phyloP scores from a whole-genome alignment of 2,329 filamentous ascomycete species.

The Rhexocercosporidium sp. region DNA sequence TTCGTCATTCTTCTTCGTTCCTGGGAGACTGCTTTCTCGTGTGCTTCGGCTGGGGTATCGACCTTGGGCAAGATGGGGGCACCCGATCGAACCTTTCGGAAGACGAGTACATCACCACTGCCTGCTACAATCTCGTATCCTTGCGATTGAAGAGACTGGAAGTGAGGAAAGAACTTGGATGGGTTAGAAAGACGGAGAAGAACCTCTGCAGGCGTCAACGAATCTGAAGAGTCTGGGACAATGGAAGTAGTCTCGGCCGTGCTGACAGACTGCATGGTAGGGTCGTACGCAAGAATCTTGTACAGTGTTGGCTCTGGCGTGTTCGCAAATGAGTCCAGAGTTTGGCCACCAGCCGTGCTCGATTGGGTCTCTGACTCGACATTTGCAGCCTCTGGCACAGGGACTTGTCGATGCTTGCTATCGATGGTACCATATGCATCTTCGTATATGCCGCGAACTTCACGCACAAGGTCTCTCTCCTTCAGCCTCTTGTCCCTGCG shows the following conservation, averaged over 20 bases:
- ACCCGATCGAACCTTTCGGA: constrained; percentile 60
- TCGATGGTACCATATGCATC: constrained; percentile 47
- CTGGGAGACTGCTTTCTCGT: constrained; percentile 6
- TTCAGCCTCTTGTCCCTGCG: constrained; percentile 13
- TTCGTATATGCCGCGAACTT: constrained; percentile 50
- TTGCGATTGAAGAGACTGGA: constrained; percentile 60
- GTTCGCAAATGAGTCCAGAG: constrained; percentile 5
- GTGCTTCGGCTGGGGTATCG: not conserved
- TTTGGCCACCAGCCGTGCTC: not conserved
- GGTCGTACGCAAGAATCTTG: constrained; percentile 71
- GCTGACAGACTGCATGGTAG: constrained; percentile 59
- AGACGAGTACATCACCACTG: constrained; percentile 66
- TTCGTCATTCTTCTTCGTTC: constrained; percentile 46
- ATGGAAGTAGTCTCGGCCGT: constrained; percentile 65
- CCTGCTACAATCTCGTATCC: constrained; percentile 73
- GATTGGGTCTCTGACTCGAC: not conserved
- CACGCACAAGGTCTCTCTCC: constrained; percentile 44
- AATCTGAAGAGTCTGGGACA: constrained; percentile 52
- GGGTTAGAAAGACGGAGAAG: constrained; percentile 66
- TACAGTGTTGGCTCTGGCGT: constrained; percentile 49
- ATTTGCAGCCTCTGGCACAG: not conserved
- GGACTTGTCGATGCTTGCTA: constrained; percentile 38
- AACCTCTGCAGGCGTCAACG: constrained; percentile 63
- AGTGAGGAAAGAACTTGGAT: constrained; percentile 68
- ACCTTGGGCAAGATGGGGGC: constrained; percentile 7